Evolutionary conservation across 2,329 filamentous ascomycete species (phyloP).

Genomic region (Botrytis galanthina): DNA sequence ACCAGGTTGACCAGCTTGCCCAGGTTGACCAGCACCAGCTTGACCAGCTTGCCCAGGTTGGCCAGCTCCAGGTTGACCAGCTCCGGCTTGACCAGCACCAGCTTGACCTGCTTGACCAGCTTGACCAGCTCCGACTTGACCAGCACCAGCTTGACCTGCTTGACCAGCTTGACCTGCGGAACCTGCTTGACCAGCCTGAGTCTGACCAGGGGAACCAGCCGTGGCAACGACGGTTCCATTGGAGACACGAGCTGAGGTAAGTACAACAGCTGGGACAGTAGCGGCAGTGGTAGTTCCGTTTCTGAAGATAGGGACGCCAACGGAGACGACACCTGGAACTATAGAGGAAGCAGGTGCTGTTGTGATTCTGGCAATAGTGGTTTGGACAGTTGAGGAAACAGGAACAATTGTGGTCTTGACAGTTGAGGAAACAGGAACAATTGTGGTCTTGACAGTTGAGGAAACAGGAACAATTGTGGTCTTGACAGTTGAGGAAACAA

Average conservation of each 20-base stretch:
- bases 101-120: too few relatives aligned
- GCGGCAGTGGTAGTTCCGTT: background rate
- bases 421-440: background rate
- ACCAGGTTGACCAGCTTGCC: too few relatives aligned
- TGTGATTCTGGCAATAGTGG: background rate
- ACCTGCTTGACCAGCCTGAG: too few relatives aligned
- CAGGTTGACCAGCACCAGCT: background rate
- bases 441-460: background rate
- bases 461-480: background rate
- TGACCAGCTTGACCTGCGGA: background rate
- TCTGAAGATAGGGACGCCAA: background rate
- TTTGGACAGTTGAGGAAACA: background rate
- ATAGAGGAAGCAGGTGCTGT: background rate
- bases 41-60: background rate
- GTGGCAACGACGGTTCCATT: background rate
- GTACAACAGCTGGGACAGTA: background rate
- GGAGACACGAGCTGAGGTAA: background rate
- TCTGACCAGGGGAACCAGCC: background rate
- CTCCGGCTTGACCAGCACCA: background rate
- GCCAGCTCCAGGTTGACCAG: background rate
- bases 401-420: background rate
- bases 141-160: accelerated
- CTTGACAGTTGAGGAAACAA: background rate
- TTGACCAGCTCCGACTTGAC: too few relatives aligned
- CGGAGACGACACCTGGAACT: background rate